phyloP scores from a whole-genome alignment of 805 yeast genomes.

The Candida hispaniensis region DNA sequence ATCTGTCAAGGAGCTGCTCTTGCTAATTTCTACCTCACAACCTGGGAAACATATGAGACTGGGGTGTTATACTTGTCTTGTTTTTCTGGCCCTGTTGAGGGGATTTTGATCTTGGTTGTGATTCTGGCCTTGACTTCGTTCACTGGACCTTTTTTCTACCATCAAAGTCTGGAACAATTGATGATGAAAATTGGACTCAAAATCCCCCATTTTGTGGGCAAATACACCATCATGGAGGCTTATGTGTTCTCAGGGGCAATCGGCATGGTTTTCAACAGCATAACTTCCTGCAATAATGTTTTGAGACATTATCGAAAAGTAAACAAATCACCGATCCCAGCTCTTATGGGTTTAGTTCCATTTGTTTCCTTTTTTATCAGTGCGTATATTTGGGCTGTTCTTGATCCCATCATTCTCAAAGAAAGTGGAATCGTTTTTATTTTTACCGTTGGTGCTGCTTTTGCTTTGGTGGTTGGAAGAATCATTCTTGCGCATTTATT shows the following conservation, averaged over 20 bases:
- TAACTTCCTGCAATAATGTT: constrained; percentile 60
- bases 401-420: constrained; percentile 38
- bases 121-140: constrained; percentile 54
- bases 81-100: constrained; percentile 93
- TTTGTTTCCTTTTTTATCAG: constrained; percentile 48
- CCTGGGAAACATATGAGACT: constrained; percentile 95
- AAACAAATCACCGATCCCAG: constrained; percentile 29
- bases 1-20: constrained; percentile 27
- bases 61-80: constrained; percentile 66
- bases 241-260: constrained; percentile 43
- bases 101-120: constrained; percentile 53
- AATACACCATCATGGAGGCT: constrained; percentile 29
- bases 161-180: constrained; percentile 32
- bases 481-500: constrained; percentile 83
- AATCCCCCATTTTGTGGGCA: not conserved
- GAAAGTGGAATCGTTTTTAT: constrained; percentile 43
- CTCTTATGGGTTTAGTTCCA: constrained; percentile 49
- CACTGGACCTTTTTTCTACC: constrained; percentile 64
- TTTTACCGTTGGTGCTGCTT: constrained; percentile 56
- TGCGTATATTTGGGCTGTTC: constrained; percentile 35
- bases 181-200: constrained; percentile 22
- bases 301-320: constrained; percentile 22
- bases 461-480: constrained; percentile 84
- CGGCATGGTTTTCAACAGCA: constrained; percentile 56
- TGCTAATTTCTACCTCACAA: constrained; percentile 68